Conservation (phyloP, 2,329 filamentous ascomycete species). For the Sporothrix schenckii region DNA sequence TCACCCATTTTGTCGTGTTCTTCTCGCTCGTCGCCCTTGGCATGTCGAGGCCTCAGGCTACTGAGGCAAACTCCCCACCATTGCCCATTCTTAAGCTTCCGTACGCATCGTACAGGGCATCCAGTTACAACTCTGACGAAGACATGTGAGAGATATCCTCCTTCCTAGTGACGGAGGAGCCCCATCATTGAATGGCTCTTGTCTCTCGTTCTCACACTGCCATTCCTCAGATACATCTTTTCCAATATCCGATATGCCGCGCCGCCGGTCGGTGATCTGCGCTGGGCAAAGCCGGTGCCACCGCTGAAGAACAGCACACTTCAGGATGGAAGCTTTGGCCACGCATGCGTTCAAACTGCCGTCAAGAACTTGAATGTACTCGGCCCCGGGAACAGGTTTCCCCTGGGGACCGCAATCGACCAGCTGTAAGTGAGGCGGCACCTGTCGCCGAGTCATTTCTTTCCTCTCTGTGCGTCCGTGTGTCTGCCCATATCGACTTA, state of each 20-base stretch:
- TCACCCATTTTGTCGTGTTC: not conserved
- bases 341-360: constrained; percentile 38
- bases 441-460: not conserved
- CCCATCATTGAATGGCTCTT: too few species aligned
- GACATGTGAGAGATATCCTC: constrained; percentile 36
- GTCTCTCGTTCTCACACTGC: too few species aligned
- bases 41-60: constrained; percentile 23
- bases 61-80: constrained; percentile 28
- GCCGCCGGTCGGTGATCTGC: constrained; percentile 47
- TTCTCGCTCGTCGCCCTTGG: constrained; percentile 5
- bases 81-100: constrained; percentile 39
- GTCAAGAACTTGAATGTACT: constrained; percentile 41
- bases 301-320: constrained; percentile 39
- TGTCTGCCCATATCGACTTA: not conserved
- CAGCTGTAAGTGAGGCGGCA: constrained; percentile 40
- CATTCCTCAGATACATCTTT: constrained; percentile 44
- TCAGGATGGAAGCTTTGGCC: constrained; percentile 40
- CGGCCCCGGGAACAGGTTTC: constrained; percentile 43
- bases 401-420: constrained; percentile 43
- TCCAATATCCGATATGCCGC: constrained; percentile 51
- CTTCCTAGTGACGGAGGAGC: too few species aligned
- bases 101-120: constrained; percentile 38
- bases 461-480: not conserved
- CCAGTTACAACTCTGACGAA: constrained; percentile 35
- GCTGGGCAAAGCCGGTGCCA: constrained; percentile 48